phyloP scores from a whole-genome alignment of 805 yeast genomes.

The Starmerella bombi region DNA sequence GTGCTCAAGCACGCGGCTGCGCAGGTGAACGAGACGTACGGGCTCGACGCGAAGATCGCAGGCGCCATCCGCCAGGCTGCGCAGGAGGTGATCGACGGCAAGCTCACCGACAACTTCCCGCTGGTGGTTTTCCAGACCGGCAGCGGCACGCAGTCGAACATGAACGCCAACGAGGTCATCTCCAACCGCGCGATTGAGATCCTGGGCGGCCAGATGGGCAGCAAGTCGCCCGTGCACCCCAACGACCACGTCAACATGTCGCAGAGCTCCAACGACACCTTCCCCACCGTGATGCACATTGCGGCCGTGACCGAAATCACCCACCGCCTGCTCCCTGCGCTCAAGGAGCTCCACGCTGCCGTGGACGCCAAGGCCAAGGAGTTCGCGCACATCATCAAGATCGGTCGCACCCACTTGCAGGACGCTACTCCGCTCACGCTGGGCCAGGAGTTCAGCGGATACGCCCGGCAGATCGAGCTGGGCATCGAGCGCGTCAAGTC shows the following conservation, averaged over 20 bases:
- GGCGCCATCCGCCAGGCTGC: constrained; percentile 86
- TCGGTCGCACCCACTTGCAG: constrained; percentile 97
- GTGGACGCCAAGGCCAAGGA: constrained; percentile 65
- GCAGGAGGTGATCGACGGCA: constrained; percentile 86
- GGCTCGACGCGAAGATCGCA: constrained; percentile 76
- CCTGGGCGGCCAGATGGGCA: constrained; percentile 82
- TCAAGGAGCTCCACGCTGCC: constrained; percentile 65
- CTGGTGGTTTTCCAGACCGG: constrained; percentile 98
- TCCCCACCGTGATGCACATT: constrained; percentile 99
- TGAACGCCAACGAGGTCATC: constrained; percentile 98
- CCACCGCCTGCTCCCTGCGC: constrained; percentile 62
- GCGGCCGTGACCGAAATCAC: constrained; percentile 90
- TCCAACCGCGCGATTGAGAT: constrained; percentile 96
- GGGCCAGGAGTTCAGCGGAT: constrained; percentile 97
- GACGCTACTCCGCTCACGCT: constrained; percentile 97
- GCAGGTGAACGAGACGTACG: constrained; percentile 69
- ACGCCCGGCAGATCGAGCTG: constrained; percentile 81
- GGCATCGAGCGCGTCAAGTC: constrained; percentile 80
- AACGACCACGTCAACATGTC: constrained; percentile 98
- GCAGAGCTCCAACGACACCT: constrained; percentile 96
- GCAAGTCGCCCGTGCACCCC: constrained; percentile 92
- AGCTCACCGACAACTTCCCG: constrained; percentile 88
- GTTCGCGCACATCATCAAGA: constrained; percentile 81
- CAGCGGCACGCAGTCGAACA: constrained; percentile 95
- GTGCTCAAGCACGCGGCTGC: constrained; percentile 90